A percentile compares a stretch with the other conserved stretches of the same genome.
Conservation (phyloP, 352 stramenopile species). For the Globisporangium radiosum region DNA sequence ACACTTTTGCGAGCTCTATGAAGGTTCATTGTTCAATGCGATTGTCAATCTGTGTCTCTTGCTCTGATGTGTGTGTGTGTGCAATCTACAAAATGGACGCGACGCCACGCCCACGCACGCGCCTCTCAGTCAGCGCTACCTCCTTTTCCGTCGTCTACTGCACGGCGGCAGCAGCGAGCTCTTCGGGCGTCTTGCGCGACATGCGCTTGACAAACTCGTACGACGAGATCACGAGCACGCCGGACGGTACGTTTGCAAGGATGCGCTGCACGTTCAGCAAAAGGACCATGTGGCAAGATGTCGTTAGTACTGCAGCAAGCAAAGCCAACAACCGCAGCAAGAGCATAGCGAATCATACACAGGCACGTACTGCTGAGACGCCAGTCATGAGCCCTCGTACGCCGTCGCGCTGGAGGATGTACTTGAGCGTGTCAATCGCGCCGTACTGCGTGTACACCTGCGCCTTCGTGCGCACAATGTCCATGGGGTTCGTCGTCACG, state of each 20-base stretch:
- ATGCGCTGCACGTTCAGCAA: conserved; percentile 37
- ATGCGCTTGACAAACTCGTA: conserved; percentile 90
- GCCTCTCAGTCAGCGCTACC: no score
- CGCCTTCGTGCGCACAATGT: conserved; percentile 82
- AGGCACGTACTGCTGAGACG: conserved; percentile 55
- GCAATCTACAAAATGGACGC: no score
- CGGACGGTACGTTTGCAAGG: conserved; percentile 75
- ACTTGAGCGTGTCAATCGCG: conserved; percentile 76
- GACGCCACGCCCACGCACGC: no score
- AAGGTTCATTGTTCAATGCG: no score
- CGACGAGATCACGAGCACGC: conserved; percentile 80
- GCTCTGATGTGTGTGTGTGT: no score
- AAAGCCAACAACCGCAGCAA: no score
- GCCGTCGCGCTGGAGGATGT: conserved; percentile 74
- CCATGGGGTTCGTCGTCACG: conserved; percentile 83
- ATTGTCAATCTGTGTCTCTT: no score
- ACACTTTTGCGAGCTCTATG: no score
- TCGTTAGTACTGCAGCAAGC: no score
- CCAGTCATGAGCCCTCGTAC: conserved; percentile 74
- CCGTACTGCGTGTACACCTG: conserved; percentile 84
- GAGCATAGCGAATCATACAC: no score
- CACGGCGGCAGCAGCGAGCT: conserved; percentile 9
- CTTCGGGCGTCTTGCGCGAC: conserved; percentile 48
- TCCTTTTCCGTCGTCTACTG: no score
- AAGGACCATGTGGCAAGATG: no score